These are phyloP conservation scores for Aphanomyces cochlioides DNA, from an alignment of 352 stramenopile species.

Conservation along the genomic window DNA sequence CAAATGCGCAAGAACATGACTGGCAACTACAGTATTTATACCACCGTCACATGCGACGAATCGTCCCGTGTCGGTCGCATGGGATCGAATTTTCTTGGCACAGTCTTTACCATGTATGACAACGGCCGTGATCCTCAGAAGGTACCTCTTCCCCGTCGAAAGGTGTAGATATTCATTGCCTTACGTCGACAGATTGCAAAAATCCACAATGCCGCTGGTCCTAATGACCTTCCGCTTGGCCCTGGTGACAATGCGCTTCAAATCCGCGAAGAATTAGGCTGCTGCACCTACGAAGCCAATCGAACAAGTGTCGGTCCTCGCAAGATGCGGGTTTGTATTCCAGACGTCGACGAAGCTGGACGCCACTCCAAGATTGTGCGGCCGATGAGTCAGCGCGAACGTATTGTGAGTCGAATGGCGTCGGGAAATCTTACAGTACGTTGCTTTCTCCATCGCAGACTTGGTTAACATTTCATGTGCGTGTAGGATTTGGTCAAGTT, in stretches of 20 bases:
- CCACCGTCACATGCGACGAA: slow-evolving; percentile 74
- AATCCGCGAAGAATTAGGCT: slow-evolving; percentile 81
- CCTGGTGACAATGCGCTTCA: slow-evolving; percentile 71
- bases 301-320: slow-evolving; percentile 78
- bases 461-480: not conserved
- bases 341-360: slow-evolving; percentile 75
- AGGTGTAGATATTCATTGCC: no score
- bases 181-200: slow-evolving; percentile 47
- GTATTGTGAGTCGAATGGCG: slow-evolving; percentile 66
- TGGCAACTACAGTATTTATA: slow-evolving; percentile 83
- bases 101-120: slow-evolving; percentile 84
- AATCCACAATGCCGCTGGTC: slow-evolving; percentile 74
- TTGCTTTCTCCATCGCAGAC: not conserved
- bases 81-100: slow-evolving; percentile 85
- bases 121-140: slow-evolving; percentile 86
- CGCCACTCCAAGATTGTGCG: slow-evolving; percentile 68
- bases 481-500: slow-evolving; percentile 84
- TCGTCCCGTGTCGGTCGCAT: slow-evolving; percentile 76
- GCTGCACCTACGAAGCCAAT: slow-evolving; percentile 84
- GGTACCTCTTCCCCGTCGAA: slow-evolving; percentile 4
- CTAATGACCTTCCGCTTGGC: slow-evolving; percentile 48
- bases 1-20: slow-evolving; percentile 88
- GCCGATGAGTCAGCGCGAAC: slow-evolving; percentile 80
- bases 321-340: slow-evolving; percentile 75
- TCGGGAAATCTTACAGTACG: slow-evolving; percentile 43